Conservation (phyloP, 768 basidiomycete genomes). For the Hygrocybe punicea region DNA sequence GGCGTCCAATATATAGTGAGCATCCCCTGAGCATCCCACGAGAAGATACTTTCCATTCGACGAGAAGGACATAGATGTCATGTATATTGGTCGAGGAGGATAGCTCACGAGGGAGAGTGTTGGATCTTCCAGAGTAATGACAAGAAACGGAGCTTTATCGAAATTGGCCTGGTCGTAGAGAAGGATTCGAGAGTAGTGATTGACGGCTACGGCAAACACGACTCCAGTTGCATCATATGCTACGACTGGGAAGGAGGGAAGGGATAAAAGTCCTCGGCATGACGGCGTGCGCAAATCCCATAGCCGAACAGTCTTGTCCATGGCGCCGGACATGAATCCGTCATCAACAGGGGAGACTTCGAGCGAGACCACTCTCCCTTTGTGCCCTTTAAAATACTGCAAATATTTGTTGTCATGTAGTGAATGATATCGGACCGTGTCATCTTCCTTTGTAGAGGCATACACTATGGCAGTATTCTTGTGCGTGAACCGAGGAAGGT, state of each 20-base stretch:
- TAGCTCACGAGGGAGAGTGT: constrained; percentile 69
- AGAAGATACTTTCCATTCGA: constrained; percentile 87
- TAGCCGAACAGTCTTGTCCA: constrained; percentile 91
- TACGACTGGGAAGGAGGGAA: constrained; percentile 72
- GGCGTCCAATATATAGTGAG: constrained; percentile 91
- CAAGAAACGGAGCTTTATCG: constrained; percentile 89
- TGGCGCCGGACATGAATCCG: constrained; percentile 90
- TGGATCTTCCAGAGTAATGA: constrained; percentile 78
- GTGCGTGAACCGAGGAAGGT: constrained; percentile 93
- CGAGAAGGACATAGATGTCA: constrained; percentile 90
- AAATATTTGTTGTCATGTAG: constrained; percentile 95
- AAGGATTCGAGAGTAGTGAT: constrained; percentile 75
- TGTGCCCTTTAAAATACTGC: constrained; percentile 95
- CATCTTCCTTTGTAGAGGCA: constrained; percentile 93
- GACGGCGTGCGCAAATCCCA: constrained; percentile 87
- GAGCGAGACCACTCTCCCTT: constrained; percentile 80
- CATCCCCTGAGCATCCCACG: constrained; percentile 87
- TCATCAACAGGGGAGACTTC: constrained; percentile 92
- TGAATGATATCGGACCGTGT: constrained; percentile 91
- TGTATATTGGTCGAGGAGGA: constrained; percentile 83
- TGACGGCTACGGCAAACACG: constrained; percentile 85
- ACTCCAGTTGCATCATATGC: constrained; percentile 82
- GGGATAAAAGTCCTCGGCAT: constrained; percentile 74
- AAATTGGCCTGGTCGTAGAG: constrained; percentile 83
- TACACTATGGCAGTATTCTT: constrained; percentile 80